These are phyloP conservation scores for Xylaria telfairii DNA, from an alignment of 495 filamentous ascomycete genomes.

Conservation along the genomic window DNA sequence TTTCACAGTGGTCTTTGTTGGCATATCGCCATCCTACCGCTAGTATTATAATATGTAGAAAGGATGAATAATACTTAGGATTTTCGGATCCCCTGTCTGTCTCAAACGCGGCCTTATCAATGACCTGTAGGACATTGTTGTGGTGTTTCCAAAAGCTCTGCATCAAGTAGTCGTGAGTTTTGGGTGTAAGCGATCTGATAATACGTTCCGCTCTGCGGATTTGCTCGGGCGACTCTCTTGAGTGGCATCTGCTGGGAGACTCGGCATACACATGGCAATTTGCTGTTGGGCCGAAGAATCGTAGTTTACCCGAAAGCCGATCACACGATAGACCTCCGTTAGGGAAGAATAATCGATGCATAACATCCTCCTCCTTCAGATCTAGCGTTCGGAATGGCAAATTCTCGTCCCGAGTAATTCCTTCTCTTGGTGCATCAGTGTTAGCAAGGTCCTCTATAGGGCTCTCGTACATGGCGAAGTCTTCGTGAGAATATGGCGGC, in stretches of 20 bases:
- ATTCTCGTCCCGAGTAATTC: slow-evolving; percentile 35
- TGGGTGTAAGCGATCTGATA: slow-evolving; percentile 47
- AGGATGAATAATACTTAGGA: slow-evolving; percentile 54
- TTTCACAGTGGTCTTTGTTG: slow-evolving; percentile 53
- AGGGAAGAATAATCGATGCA: slow-evolving; percentile 50
- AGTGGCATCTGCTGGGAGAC: slow-evolving; percentile 21
- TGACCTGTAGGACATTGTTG: slow-evolving; percentile 52
- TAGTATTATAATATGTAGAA: slow-evolving; percentile 59
- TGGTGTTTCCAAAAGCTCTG: slow-evolving; percentile 58
- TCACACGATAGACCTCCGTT: slow-evolving; percentile 53
- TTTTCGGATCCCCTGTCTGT: slow-evolving; percentile 52
- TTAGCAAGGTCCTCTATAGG: slow-evolving; percentile 10
- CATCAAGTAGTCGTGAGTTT: slow-evolving; percentile 60
- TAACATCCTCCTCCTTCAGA: slow-evolving; percentile 47
- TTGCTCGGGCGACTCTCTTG: slow-evolving; percentile 42
- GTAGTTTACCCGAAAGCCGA: slow-evolving; percentile 47
- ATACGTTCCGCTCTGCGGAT: slow-evolving; percentile 50
- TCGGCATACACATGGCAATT: slow-evolving; percentile 43
- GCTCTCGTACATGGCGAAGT: slow-evolving; percentile 29
- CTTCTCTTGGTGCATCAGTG: not conserved
- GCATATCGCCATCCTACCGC: slow-evolving; percentile 59
- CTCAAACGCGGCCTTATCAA: slow-evolving; percentile 56
- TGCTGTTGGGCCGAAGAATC: slow-evolving; percentile 58
- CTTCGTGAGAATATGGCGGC: slow-evolving; percentile 40
- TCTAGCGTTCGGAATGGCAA: slow-evolving; percentile 37